Evolutionary conservation across 108 stramenopile species (phyloP).

Genomic region (Cyclotella kingstonii): DNA sequence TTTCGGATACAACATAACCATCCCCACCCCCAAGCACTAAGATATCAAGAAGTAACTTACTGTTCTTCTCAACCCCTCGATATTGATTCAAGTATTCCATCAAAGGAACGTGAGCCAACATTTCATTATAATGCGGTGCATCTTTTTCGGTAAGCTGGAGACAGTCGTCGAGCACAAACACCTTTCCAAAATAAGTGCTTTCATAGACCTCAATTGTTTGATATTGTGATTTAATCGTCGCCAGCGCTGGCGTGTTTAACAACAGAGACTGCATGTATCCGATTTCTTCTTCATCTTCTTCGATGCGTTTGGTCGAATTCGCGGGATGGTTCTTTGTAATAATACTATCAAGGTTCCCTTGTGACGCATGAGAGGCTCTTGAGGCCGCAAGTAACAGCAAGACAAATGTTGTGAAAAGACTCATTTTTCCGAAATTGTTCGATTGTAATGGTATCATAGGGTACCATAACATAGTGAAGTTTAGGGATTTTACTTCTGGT

Average conservation of each 20-base stretch:
- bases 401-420: too few relatives aligned
- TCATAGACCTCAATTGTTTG: constrained; percentile 68
- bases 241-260: constrained; percentile 45
- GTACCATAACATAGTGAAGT: too few relatives aligned
- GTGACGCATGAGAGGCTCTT: too few relatives aligned
- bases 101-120: constrained; percentile 82
- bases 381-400: neutral
- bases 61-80: neutral
- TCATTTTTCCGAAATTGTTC: too few relatives aligned
- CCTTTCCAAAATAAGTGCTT: constrained; percentile 63
- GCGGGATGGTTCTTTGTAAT: constrained; percentile 3
- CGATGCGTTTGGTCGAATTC: constrained; percentile 9
- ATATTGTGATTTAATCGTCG: constrained; percentile 49
- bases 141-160: constrained; percentile 78
- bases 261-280: constrained; percentile 39
- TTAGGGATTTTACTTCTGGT: too few relatives aligned
- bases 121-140: constrained; percentile 82
- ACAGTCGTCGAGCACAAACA: constrained; percentile 67
- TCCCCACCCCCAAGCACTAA: constrained; percentile 80
- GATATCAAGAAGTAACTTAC: constrained; percentile 44
- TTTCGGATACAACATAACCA: constrained; percentile 52
- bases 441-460: too few relatives aligned
- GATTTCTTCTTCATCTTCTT: constrained; percentile 38
- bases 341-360: too few relatives aligned
- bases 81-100: constrained; percentile 52